Percentiles rank a stretch among this genome's conserved stretches.
Conservation (phyloP, 106 monocot genomes). For the Agapanthus africanus region DNA sequence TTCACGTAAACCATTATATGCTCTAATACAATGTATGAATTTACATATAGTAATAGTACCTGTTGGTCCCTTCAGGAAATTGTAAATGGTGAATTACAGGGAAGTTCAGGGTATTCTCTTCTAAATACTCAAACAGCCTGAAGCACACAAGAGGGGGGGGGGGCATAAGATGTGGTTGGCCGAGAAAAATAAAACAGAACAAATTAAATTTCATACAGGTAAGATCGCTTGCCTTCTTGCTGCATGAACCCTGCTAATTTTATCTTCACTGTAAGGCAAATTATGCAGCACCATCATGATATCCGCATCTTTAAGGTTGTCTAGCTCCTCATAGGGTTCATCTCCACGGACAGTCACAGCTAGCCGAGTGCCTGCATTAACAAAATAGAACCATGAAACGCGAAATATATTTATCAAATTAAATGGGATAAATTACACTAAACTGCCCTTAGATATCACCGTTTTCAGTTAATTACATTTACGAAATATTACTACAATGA, state of each 20-base stretch:
- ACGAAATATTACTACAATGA: too few species aligned
- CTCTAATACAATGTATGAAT: too few species aligned
- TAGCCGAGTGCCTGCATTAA: conserved; percentile 62
- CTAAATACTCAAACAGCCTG: conserved; percentile 90
- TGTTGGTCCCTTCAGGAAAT: conserved; percentile 55
- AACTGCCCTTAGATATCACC: too few species aligned
- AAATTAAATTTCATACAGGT: too few species aligned
- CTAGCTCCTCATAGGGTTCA: conserved; percentile 79
- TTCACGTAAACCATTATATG: too few species aligned
- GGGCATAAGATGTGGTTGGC: neutral
- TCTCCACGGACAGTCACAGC: conserved; percentile 83
- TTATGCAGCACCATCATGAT: conserved; percentile 88
- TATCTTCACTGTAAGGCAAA: conserved; percentile 60
- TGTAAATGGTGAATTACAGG: conserved; percentile 93
- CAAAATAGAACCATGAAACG: neutral
- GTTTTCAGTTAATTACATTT: too few species aligned
- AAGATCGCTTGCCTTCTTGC: conserved; percentile 59
- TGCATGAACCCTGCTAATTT: conserved; percentile 79
- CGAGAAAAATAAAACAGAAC: too few species aligned
- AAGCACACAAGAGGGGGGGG: conserved; percentile 18
- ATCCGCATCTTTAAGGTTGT: conserved; percentile 59
- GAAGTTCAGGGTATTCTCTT: conserved; percentile 56
- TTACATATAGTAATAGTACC: conserved; percentile 24
- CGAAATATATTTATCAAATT: too few species aligned
- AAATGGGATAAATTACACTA: too few species aligned